Conservation (phyloP, 305 asterid genomes). For the Fraxinus floribunda region DNA sequence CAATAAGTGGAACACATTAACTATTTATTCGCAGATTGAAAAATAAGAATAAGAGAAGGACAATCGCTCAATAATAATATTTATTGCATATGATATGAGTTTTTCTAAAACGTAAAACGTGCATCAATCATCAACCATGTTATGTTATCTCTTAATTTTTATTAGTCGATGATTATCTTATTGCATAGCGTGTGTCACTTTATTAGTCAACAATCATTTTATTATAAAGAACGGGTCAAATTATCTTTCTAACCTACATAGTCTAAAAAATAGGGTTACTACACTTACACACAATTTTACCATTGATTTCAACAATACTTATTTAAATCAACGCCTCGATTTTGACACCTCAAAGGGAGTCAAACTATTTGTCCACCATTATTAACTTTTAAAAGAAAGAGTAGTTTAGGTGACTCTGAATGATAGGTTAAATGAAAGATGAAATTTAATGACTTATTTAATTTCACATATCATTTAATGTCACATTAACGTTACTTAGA, state of each 20-base stretch:
- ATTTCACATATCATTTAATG: too few relatives aligned
- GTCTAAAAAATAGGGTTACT: background rate
- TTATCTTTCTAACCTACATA: background rate
- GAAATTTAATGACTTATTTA: too few relatives aligned
- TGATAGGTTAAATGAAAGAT: too few relatives aligned
- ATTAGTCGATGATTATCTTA: background rate
- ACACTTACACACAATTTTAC: too few relatives aligned
- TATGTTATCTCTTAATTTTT: background rate
- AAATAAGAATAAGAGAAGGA: background rate
- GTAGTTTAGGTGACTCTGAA: too few relatives aligned
- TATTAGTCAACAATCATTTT: background rate
- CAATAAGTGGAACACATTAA: background rate
- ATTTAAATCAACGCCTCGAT: background rate
- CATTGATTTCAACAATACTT: background rate
- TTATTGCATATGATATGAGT: background rate
- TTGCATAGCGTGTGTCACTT: background rate
- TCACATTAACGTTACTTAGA: too few relatives aligned
- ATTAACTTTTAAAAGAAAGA: background rate
- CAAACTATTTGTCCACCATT: background rate
- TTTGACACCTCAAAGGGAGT: too few relatives aligned
- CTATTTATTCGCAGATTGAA: background rate
- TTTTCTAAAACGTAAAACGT: background rate
- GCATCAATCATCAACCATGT: background rate
- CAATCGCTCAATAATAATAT: background rate
- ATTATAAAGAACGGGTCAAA: background rate